Percentiles rank a stretch among this genome's conserved stretches.
Conservation (phyloP, 495 filamentous ascomycete genomes). For the Oidiodendron maius region DNA sequence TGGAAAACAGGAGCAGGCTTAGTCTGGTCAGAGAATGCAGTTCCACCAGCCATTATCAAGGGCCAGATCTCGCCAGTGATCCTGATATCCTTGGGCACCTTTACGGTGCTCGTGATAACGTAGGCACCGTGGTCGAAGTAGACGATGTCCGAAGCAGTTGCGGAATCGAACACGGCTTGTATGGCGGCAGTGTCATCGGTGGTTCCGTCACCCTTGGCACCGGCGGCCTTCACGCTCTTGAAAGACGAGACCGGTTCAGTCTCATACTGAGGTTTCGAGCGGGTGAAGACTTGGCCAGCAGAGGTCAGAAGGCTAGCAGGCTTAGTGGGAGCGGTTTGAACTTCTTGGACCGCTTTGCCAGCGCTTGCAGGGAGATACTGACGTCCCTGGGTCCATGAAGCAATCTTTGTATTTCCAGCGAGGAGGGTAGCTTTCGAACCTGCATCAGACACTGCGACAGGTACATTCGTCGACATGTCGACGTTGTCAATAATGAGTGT, state of each 20-base stretch:
- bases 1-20: slow-evolving; percentile 71
- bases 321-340: slow-evolving; percentile 44
- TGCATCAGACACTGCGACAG: slow-evolving; percentile 46
- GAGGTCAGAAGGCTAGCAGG: slow-evolving; percentile 50
- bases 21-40: slow-evolving; percentile 57
- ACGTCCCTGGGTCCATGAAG: slow-evolving; percentile 70
- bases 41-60: slow-evolving; percentile 76
- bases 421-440: slow-evolving; percentile 53
- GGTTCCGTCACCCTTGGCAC: slow-evolving; percentile 72
- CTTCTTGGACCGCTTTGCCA: slow-evolving; percentile 43
- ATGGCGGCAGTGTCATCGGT: slow-evolving; percentile 67
- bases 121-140: slow-evolving; percentile 90
- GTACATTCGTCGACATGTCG: slow-evolving; percentile 44
- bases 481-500: slow-evolving; percentile 85
- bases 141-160: slow-evolving; percentile 56
- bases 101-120: slow-evolving; percentile 74
- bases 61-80: slow-evolving; percentile 93
- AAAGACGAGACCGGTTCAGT: slow-evolving; percentile 51
- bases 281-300: slow-evolving; percentile 54
- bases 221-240: slow-evolving; percentile 67
- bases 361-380: slow-evolving; percentile 40
- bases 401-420: slow-evolving; percentile 62
- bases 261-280: slow-evolving; percentile 72
- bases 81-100: slow-evolving; percentile 68
- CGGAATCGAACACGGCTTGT: slow-evolving; percentile 63